phyloP scores from a whole-genome alignment of 2,329 filamentous ascomycete species.

The Sclerotinia borealis region DNA sequence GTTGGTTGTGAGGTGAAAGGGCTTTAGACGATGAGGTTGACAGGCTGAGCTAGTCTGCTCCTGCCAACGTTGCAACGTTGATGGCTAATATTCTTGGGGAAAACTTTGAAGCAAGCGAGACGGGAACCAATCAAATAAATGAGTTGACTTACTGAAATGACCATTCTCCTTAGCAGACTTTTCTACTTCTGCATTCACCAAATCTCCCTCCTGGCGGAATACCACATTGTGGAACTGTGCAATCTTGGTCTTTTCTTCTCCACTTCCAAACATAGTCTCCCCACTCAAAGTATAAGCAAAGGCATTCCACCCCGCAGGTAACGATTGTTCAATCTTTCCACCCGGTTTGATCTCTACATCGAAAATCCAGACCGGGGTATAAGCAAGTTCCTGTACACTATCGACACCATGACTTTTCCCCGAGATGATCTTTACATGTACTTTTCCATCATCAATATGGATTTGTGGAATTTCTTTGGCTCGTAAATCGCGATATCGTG shows the following conservation, averaged over 20 bases:
- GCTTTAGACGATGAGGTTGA: background rate
- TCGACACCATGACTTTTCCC: conserved; percentile 80
- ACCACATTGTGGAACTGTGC: conserved; percentile 81
- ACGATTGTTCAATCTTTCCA: conserved; percentile 64
- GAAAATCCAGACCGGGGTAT: conserved; percentile 95
- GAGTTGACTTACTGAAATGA: conserved; percentile 35
- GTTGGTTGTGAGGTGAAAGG: background rate
- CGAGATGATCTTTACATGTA: conserved; percentile 83
- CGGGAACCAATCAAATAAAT: background rate
- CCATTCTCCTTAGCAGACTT: conserved; percentile 52
- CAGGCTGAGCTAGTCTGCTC: background rate
- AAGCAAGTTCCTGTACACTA: conserved; percentile 82
- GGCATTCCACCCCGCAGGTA: conserved; percentile 80
- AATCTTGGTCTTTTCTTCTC: conserved; percentile 45
- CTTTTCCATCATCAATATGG: conserved; percentile 64
- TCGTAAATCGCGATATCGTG: conserved; percentile 80
- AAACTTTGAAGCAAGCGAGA: background rate
- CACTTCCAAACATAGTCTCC: conserved; percentile 55
- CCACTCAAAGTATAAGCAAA: conserved; percentile 85
- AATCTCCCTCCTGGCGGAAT: conserved; percentile 74
- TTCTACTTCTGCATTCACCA: conserved; percentile 64
- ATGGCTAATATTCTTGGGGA: background rate
- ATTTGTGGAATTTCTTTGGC: conserved; percentile 72
- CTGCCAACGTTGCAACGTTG: background rate
- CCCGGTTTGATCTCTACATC: conserved; percentile 78